These are phyloP conservation scores for Starmera pachycereana DNA, from an alignment of 805 yeast genomes.

Conservation along the genomic window DNA sequence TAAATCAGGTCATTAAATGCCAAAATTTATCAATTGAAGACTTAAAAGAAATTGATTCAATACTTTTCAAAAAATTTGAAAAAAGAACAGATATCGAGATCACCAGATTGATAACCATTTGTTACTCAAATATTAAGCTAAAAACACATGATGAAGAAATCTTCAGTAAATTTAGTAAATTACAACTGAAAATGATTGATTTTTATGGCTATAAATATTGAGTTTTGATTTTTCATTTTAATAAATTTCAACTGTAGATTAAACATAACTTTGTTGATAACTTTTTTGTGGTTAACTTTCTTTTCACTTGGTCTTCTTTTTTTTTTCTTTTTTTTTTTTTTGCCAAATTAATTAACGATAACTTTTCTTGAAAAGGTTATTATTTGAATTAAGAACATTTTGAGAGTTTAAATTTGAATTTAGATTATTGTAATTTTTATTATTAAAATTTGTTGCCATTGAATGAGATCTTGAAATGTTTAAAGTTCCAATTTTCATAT, in stretches of 20 bases:
- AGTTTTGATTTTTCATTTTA: too few species aligned
- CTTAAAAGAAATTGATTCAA: conserved; percentile 13
- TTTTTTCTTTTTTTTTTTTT: too few species aligned
- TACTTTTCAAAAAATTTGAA: conserved; percentile 8
- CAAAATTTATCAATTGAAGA: conserved; percentile 7
- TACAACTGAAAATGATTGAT: conserved; percentile 38
- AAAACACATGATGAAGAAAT: conserved; percentile 11
- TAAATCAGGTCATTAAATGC: conserved; percentile 13
- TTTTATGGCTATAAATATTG: conserved; percentile 24
- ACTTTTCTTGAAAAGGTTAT: too few species aligned
- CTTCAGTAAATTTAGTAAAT: conserved; percentile 26
- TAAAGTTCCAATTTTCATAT: conserved; percentile 15
- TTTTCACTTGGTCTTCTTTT: too few species aligned
- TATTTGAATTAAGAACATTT: too few species aligned
- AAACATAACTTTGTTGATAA: too few species aligned
- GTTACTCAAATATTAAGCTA: conserved; percentile 16
- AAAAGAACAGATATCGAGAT: conserved; percentile 15
- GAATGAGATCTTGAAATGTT: conserved; percentile 1
- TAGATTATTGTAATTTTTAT: too few species aligned
- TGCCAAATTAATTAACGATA: too few species aligned
- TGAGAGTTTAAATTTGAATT: too few species aligned
- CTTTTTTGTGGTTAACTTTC: too few species aligned
- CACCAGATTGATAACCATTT: conserved; percentile 17
- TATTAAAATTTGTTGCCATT: too few species aligned
- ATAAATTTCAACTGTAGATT: background rate